A percentile compares a stretch with the other conserved stretches of the same genome.
Evolutionary conservation across 2,329 filamentous ascomycete genomes (phyloP).

Genomic region (Aspergillus aculeatinus): DNA sequence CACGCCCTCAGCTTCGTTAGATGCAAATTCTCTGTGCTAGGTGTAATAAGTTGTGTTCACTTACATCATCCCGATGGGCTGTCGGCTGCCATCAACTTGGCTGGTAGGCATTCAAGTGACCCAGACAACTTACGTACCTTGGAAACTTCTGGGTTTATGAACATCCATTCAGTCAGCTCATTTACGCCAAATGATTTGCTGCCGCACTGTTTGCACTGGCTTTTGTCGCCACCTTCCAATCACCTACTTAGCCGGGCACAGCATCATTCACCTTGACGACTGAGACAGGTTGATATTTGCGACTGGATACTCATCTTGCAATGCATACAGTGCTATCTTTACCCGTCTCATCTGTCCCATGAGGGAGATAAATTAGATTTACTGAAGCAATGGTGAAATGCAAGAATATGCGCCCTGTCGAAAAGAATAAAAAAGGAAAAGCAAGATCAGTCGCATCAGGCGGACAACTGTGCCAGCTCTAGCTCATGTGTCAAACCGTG

Average conservation of each 20-base stretch:
- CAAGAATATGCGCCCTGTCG: background rate
- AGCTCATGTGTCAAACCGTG: slow-evolving; percentile 2
- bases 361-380: background rate
- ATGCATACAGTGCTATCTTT: background rate
- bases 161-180: slow-evolving; percentile 11
- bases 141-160: slow-evolving; percentile 12
- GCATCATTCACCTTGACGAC: background rate
- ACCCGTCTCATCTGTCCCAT: background rate
- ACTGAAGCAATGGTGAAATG: background rate
- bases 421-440: background rate
- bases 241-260: slow-evolving; percentile 11
- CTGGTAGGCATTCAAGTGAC: slow-evolving; percentile 3
- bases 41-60: background rate
- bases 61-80: slow-evolving; percentile 6
- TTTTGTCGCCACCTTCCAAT: slow-evolving; percentile 19
- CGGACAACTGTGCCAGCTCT: background rate
- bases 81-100: background rate
- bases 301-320: background rate
- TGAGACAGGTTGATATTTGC: background rate
- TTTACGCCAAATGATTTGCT: slow-evolving; percentile 18
- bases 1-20: too few relatives aligned
- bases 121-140: slow-evolving; percentile 16
- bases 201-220: slow-evolving; percentile 9
- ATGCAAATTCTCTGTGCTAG: background rate
- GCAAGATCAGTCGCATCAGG: background rate